Conservation (phyloP, 1,284 basidiomycete genomes). For the Wallemia ichthyophaga region DNA sequence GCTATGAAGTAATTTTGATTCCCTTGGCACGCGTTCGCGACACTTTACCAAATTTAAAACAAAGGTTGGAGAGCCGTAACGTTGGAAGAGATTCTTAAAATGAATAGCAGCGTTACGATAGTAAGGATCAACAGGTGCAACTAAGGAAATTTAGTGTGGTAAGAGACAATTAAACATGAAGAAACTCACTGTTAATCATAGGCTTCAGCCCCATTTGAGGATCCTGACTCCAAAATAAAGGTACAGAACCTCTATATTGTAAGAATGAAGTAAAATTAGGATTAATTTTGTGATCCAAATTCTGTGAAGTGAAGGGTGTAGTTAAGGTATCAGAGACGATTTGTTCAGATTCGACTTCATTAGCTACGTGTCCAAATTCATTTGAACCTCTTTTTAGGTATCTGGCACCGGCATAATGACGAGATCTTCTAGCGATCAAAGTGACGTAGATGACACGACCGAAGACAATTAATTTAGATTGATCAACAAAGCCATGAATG, state of each 20-base stretch:
- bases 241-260: conserved; percentile 78
- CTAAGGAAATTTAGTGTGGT: conserved; percentile 17
- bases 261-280: conserved; percentile 39
- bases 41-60: conserved; percentile 90
- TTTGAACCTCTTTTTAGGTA: conserved; percentile 88
- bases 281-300: conserved; percentile 23
- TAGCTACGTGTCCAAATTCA: conserved; percentile 89
- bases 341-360: conserved; percentile 97
- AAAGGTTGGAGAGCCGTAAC: conserved; percentile 70
- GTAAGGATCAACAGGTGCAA: conserved; percentile 82
- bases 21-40: conserved; percentile 37
- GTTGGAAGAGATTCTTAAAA: conserved; percentile 67
- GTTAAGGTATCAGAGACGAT: conserved; percentile 83
- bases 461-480: conserved; percentile 86
- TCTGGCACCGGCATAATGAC: conserved; percentile 83
- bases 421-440: conserved; percentile 68
- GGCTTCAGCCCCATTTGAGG: conserved; percentile 70
- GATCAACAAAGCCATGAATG: conserved; percentile 87
- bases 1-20: conserved; percentile 72
- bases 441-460: conserved; percentile 76
- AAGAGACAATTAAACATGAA: too few relatives aligned
- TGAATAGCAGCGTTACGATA: conserved; percentile 76
- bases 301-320: conserved; percentile 33
- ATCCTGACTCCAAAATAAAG: conserved; percentile 87
- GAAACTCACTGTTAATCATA: conserved; percentile 60